phyloP scores from a whole-genome alignment of 73 alveolate genomes.

The Breviolum minutum region DNA sequence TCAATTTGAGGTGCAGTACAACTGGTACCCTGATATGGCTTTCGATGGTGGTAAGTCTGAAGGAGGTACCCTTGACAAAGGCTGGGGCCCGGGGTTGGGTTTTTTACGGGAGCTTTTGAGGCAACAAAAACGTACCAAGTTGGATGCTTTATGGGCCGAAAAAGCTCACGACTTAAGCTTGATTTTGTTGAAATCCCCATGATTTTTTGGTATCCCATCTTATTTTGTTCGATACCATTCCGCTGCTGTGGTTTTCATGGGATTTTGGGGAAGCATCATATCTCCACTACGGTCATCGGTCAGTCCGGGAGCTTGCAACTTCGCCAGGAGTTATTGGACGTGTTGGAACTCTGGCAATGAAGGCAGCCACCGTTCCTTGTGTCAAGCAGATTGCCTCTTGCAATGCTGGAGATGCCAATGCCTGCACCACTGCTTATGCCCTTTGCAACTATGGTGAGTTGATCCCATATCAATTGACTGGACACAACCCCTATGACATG shows the following conservation, averaged over 20 bases:
- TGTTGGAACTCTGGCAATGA: conserved; percentile 66
- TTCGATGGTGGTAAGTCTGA: conserved; percentile 95
- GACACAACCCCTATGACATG: conserved; percentile 96
- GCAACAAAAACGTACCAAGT: background rate
- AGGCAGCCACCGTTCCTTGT: conserved; percentile 71
- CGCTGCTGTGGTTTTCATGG: too few species aligned
- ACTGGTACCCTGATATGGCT: conserved; percentile 95
- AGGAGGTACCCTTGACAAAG: conserved; percentile 88
- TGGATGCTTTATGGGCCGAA: too few species aligned
- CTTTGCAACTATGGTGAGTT: conserved; percentile 95
- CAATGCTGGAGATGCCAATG: conserved; percentile 56
- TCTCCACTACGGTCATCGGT: too few species aligned
- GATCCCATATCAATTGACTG: conserved; percentile 95
- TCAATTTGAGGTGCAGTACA: conserved; percentile 66
- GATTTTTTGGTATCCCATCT: too few species aligned
- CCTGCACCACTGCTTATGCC: conserved; percentile 95
- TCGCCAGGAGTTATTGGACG: conserved; percentile 90
- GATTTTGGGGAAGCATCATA: too few species aligned
- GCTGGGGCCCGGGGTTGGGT: background rate
- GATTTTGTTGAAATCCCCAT: too few species aligned
- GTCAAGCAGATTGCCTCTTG: conserved; percentile 91
- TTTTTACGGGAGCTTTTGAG: background rate
- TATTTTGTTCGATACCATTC: too few species aligned
- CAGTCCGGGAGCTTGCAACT: too few species aligned
- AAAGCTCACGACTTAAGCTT: too few species aligned